A percentile compares a stretch with the other conserved stretches of the same genome.
Conservation (phyloP, 1,139 yeast species). For the Nakaseomyces bracarensis region DNA sequence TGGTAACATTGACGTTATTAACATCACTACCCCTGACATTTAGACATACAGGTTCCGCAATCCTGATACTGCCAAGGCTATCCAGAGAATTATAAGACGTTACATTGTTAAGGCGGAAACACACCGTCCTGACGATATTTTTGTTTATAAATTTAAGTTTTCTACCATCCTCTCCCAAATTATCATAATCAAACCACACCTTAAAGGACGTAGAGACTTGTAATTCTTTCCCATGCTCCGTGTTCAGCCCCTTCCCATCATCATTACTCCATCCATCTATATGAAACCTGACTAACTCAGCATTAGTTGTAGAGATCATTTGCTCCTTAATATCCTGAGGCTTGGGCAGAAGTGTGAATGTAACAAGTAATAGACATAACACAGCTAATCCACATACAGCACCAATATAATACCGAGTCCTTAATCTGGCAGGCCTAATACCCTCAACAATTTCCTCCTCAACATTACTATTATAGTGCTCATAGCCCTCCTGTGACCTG, state of each 20-base stretch:
- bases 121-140: conserved; percentile 17
- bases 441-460: background rate
- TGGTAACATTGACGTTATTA: conserved; percentile 19
- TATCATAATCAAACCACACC: conserved; percentile 22
- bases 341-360: too few species aligned
- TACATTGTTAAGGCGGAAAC: conserved; percentile 21
- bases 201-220: conserved; percentile 20
- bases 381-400: too few species aligned
- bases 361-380: too few species aligned
- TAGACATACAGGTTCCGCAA: conserved; percentile 22
- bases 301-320: conserved; percentile 15
- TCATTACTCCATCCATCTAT: conserved; percentile 29
- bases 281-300: conserved; percentile 18
- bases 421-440: too few species aligned
- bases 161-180: conserved; percentile 12
- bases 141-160: conserved; percentile 16
- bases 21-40: conserved; percentile 17
- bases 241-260: conserved; percentile 11
- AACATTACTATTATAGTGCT: too few species aligned
- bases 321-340: conserved; percentile 1
- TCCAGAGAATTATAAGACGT: conserved; percentile 21
- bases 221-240: conserved; percentile 20
- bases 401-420: too few species aligned
- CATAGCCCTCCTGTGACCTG: background rate
- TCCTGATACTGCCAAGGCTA: conserved; percentile 16